Percentiles rank a stretch among this genome's conserved stretches.
These are phyloP conservation scores for Madurella fahalii DNA, from an alignment of 2,329 filamentous ascomycete species.

Conservation along the genomic window DNA sequence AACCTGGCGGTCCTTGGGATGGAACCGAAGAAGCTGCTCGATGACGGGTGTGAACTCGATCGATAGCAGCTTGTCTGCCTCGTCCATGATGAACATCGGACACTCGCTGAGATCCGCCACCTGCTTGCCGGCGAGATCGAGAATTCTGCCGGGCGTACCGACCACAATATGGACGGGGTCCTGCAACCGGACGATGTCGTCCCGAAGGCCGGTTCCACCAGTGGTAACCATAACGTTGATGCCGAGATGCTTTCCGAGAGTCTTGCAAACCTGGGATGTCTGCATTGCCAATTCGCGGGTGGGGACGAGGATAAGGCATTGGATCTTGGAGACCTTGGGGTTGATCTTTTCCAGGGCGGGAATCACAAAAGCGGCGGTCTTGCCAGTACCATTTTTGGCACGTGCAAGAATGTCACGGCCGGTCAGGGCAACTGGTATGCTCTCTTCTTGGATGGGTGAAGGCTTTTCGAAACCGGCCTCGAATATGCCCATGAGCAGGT, in stretches of 20 bases:
- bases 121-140: constrained; percentile 93
- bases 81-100: constrained; percentile 98
- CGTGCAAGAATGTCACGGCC: constrained; percentile 92
- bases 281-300: constrained; percentile 96
- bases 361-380: constrained; percentile 97
- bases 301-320: constrained; percentile 92
- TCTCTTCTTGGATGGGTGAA: constrained; percentile 98
- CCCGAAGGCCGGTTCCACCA: constrained; percentile 87
- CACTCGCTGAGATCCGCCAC: constrained; percentile 95
- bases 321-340: constrained; percentile 92
- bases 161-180: constrained; percentile 97
- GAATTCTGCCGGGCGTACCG: constrained; percentile 91
- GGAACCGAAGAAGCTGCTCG: constrained; percentile 90
- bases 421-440: constrained; percentile 92
- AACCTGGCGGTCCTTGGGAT: constrained; percentile 95
- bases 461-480: constrained; percentile 98
- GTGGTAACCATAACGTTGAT: constrained; percentile 99
- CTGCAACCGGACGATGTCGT: constrained; percentile 92
- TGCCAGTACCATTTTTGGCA: constrained; percentile 98
- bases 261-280: constrained; percentile 99
- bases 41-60: constrained; percentile 96
- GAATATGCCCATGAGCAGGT: constrained; percentile 98
- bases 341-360: constrained; percentile 94
- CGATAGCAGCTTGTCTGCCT: constrained; percentile 96
- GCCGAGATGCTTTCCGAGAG: constrained; percentile 90